These are phyloP conservation scores for Nitzschia palea DNA, from an alignment of 108 stramenopile genomes.

Conservation along the genomic window DNA sequence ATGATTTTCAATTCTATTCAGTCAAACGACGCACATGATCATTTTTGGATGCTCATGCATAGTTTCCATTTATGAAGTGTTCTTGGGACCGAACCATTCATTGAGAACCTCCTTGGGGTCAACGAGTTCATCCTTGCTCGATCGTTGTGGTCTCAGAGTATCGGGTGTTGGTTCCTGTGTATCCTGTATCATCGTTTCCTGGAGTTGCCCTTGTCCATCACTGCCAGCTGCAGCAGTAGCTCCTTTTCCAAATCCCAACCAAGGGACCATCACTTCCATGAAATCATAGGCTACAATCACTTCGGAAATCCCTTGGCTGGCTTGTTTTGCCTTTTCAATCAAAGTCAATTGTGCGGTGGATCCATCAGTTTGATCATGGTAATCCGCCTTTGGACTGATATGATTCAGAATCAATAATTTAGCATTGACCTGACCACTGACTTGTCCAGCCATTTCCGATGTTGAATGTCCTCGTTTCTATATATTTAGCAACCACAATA, in stretches of 20 bases:
- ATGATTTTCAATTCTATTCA: too few species aligned
- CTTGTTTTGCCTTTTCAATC: constrained; percentile 49
- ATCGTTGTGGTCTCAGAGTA: too few species aligned
- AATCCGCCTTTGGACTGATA: constrained; percentile 47
- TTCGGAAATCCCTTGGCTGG: constrained; percentile 31
- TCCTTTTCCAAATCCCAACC: constrained; percentile 67
- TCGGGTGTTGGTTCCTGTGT: too few species aligned
- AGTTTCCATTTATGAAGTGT: too few species aligned
- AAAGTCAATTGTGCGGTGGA: constrained; percentile 17
- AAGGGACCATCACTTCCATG: constrained; percentile 72
- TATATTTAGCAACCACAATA: too few species aligned
- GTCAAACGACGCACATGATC: too few species aligned
- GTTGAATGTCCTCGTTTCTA: constrained; percentile 69
- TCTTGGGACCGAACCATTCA: constrained; percentile 9
- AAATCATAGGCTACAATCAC: constrained; percentile 71
- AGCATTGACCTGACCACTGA: constrained; percentile 50
- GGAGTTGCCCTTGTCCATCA: too few species aligned
- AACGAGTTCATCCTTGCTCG: background rate
- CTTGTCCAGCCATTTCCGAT: constrained; percentile 72
- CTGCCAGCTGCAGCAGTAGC: too few species aligned
- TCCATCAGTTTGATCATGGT: background rate
- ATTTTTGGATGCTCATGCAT: too few species aligned
- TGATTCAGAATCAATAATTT: constrained; percentile 74
- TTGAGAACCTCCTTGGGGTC: constrained; percentile 6
- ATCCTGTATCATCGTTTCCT: too few species aligned